These are phyloP conservation scores for Mycena kentingensis DNA, from an alignment of 768 basidiomycete genomes.

Conservation along the genomic window DNA sequence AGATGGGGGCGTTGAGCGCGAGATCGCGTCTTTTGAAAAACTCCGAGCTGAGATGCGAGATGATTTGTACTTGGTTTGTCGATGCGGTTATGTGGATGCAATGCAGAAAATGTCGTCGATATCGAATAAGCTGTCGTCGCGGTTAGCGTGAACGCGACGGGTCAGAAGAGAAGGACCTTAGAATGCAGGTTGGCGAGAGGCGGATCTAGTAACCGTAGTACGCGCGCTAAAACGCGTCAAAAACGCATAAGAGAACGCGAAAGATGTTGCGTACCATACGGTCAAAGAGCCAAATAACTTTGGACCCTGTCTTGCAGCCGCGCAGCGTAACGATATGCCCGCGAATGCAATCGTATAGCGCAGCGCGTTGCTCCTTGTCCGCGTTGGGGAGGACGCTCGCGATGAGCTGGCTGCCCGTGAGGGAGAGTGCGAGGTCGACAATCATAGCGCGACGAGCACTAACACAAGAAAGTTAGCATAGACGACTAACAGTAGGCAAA, in stretches of 20 bases:
- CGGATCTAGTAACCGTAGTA: constrained; percentile 59
- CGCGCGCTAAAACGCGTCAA: constrained; percentile 48
- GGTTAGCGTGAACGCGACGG: not conserved
- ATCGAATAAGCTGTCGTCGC: constrained; percentile 9
- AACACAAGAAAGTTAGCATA: constrained; percentile 5
- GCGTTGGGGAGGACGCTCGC: constrained; percentile 84
- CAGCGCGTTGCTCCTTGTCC: constrained; percentile 82
- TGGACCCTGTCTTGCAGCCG: constrained; percentile 88
- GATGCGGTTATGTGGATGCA: too few relatives aligned
- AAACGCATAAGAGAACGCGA: not conserved
- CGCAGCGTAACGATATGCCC: constrained; percentile 89
- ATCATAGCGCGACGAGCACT: constrained; percentile 77
- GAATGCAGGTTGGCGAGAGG: constrained; percentile 22
- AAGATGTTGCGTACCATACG: constrained; percentile 29
- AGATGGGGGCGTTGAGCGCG: not conserved
- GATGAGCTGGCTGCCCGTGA: constrained; percentile 84
- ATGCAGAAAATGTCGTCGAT: constrained; percentile 10
- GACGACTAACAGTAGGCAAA: not conserved
- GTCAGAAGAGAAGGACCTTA: constrained; percentile 27
- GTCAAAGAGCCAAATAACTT: constrained; percentile 84
- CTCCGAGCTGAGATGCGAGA: too few relatives aligned
- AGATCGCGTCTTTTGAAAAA: too few relatives aligned
- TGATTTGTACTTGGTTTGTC: too few relatives aligned
- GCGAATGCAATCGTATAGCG: constrained; percentile 82
- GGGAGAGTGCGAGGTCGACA: constrained; percentile 81